A percentile compares a stretch with the other conserved stretches of the same genome.
Conservation (phyloP, 495 filamentous ascomycete genomes). For the Penicillium pulvis region DNA sequence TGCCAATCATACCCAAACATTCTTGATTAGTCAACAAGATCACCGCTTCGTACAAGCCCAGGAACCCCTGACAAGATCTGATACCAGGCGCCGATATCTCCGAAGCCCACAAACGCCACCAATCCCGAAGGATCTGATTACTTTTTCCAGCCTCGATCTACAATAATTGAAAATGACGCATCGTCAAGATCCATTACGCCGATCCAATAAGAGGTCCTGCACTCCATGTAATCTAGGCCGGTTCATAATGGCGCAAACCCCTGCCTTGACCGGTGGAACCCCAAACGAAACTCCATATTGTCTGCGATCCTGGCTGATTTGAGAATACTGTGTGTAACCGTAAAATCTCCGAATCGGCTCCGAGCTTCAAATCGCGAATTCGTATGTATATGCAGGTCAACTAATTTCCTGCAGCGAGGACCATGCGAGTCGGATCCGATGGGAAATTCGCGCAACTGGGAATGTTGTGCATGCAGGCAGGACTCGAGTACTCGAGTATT, state of each 20-base stretch:
- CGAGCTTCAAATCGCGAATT: not conserved
- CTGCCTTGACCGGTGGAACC: not conserved
- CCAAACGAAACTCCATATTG: not conserved
- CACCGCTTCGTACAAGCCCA: not conserved
- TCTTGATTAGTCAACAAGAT: too few species aligned
- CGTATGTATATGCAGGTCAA: not conserved
- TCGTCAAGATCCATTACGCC: not conserved
- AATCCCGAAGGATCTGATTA: too few species aligned
- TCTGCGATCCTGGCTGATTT: not conserved
- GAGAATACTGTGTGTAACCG: not conserved
- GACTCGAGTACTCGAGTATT: not conserved
- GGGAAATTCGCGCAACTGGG: not conserved
- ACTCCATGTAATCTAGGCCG: not conserved
- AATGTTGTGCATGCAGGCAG: not conserved
- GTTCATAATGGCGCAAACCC: not conserved
- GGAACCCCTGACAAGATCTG: not conserved
- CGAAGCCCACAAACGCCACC: too few species aligned
- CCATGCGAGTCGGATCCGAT: slow-evolving; percentile 1
- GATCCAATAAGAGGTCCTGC: not conserved
- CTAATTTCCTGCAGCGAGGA: not conserved
- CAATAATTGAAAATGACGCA: not conserved
- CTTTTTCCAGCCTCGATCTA: not conserved
- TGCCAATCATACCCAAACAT: too few species aligned
- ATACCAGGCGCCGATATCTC: not conserved
- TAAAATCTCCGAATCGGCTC: not conserved